Evolutionary conservation across 495 filamentous ascomycete genomes (phyloP), one percentile per base, ranked within the genome.

Genomic region (Aspergillus diversus): DNA sequence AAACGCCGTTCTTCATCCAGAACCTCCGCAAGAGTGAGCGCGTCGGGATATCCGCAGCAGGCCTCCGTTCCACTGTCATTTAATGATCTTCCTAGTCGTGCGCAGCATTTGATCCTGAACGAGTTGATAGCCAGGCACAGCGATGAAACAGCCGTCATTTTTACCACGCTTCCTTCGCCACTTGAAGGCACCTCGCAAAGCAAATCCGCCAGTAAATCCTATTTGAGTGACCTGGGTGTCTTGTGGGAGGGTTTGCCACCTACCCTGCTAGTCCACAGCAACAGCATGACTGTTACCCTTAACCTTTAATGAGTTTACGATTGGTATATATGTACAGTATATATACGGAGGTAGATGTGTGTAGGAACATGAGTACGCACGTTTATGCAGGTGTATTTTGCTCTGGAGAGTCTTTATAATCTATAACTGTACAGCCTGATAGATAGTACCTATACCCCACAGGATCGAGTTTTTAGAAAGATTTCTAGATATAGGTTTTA

Each of bases 281-380:
- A 95, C 76, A 92, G 89, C 64, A 91, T 96, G 89, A 94, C 90
- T 13, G 92, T 95, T 55, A 95, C 92, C 16, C 93, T 92, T 76
- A 91, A 90, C 71, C 75, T 93, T 57, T 93, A 61, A 74, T 54
- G 60, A 51, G 9, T 58, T 35, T 66, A 56, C 54, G 63, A 52
- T 48, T 16, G 57, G 39, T 62, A 60, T 63, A 63, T 59, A 63
- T 55, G 39, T 11, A 15, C 11, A 13, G 39, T 15, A 43, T 15
- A 43, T 43, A 43, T 13, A 0, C 39, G 6, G 1, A 17, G 47
- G 47, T 50, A 50, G 47, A 50, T 50, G 11, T 50, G 47, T 27
- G 21, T 27, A 27, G 1, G 21, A 27, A 27, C 21, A 27, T 27
- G 21, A 27, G 21, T 2, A 27, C 21, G 21, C 21, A 27, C 21